Percentiles rank a stretch among this genome's conserved stretches.
phyloP scores from a whole-genome alignment of 176 grass and related monocot genomes.

The Neostapfia colusana region DNA sequence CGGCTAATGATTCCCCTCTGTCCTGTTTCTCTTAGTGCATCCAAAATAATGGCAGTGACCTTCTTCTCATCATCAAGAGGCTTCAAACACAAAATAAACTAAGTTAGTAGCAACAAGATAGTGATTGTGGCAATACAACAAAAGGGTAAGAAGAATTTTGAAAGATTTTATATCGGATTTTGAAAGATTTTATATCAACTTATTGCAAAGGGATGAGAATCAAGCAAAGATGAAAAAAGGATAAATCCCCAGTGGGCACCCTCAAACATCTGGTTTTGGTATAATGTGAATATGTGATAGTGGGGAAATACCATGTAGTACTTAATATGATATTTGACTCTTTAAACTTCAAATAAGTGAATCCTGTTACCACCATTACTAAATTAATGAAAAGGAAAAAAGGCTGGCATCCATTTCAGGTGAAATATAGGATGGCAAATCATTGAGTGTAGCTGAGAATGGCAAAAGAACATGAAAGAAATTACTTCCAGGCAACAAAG shows the following conservation, averaged over 20 bases:
- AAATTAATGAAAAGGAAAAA: constrained; percentile 3
- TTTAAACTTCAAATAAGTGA: constrained; percentile 16
- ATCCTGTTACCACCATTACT: constrained; percentile 12
- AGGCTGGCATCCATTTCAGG: neutral
- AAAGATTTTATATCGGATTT: neutral
- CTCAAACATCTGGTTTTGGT: neutral
- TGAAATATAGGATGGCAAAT: neutral
- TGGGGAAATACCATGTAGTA: constrained; percentile 1
- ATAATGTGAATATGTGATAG: neutral
- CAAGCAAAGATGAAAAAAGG: neutral
- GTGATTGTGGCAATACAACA: neutral
- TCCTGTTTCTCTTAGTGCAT: constrained; percentile 85
- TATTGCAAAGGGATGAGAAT: constrained; percentile 2
- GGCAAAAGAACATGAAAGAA: constrained; percentile 30
- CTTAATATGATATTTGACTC: constrained; percentile 1
- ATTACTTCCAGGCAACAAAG: constrained; percentile 34
- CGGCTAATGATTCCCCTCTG: constrained; percentile 91
- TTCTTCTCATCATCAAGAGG: constrained; percentile 95
- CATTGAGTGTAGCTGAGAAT: constrained; percentile 15
- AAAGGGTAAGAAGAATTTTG: neutral
- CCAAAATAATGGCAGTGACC: constrained; percentile 76
- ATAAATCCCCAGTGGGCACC: neutral
- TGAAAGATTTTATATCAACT: neutral
- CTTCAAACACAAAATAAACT: constrained; percentile 51
- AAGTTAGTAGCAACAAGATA: constrained; percentile 38